phyloP scores from a whole-genome alignment of 805 yeast species.

The Lipomyces japonicus region DNA sequence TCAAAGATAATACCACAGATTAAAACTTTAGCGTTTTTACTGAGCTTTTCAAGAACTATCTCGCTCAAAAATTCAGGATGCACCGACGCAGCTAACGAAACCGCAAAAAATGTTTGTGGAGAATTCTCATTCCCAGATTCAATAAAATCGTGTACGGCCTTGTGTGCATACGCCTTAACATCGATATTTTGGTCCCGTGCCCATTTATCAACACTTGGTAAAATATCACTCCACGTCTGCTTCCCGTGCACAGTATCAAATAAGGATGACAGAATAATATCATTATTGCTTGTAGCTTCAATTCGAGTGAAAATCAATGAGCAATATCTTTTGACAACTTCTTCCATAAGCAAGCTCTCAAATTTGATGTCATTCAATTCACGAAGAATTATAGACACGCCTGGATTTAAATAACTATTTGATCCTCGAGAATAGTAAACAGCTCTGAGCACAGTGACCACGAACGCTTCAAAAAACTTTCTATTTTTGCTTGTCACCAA shows the following conservation, averaged over 20 bases:
- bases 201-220: not conserved
- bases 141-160: not conserved
- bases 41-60: not conserved
- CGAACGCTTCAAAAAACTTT: constrained; percentile 10
- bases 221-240: not conserved
- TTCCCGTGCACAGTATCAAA: not conserved
- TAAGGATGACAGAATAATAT: not conserved
- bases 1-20: not conserved
- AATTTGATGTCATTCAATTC: not conserved
- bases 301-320: not conserved
- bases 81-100: not conserved
- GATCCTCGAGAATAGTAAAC: not conserved
- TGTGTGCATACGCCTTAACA: not conserved
- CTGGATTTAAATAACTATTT: not conserved
- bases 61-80: not conserved
- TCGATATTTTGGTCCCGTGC: not conserved
- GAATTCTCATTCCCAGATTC: not conserved
- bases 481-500: constrained; percentile 1
- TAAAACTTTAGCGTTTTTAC: not conserved
- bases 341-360: not conserved
- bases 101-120: not conserved
- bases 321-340: not conserved
- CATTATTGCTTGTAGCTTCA: not conserved
- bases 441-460: constrained; percentile 10
- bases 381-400: not conserved